phyloP scores from a whole-genome alignment of 768 basidiomycete genomes.

The Tricholoma bakamatsutake region DNA sequence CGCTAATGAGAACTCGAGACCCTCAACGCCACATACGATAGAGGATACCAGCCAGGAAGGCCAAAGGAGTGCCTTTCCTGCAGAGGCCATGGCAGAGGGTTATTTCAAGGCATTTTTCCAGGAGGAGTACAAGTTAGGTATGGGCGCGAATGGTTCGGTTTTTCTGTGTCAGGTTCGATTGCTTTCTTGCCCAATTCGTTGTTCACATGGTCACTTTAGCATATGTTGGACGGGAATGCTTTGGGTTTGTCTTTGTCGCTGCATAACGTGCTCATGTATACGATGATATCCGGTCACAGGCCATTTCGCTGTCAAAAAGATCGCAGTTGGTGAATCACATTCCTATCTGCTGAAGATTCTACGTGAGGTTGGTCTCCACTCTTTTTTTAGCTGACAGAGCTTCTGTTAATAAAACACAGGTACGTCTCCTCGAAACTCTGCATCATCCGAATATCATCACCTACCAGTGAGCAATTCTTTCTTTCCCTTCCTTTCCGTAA shows the following conservation, averaged over 20 bases:
- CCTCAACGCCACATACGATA: slow-evolving; percentile 42
- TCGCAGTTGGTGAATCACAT: slow-evolving; percentile 89
- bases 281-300: slow-evolving; percentile 30
- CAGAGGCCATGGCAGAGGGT: slow-evolving; percentile 80
- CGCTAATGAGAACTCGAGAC: slow-evolving; percentile 57
- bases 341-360: slow-evolving; percentile 79
- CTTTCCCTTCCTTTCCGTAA: background rate
- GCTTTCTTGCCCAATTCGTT: background rate
- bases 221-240: slow-evolving; percentile 67
- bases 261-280: slow-evolving; percentile 1
- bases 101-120: slow-evolving; percentile 93
- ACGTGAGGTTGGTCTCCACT: slow-evolving; percentile 48
- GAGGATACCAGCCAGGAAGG: slow-evolving; percentile 1
- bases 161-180: slow-evolving; percentile 73
- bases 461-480: slow-evolving; percentile 54
- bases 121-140: slow-evolving; percentile 83
- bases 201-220: slow-evolving; percentile 2
- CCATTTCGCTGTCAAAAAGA: slow-evolving; percentile 94
- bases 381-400: background rate
- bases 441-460: slow-evolving; percentile 93
- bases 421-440: slow-evolving; percentile 78
- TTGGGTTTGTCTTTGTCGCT: slow-evolving; percentile 45
- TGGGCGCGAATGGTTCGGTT: slow-evolving; percentile 93
- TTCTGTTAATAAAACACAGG: slow-evolving; percentile 30
- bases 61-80: slow-evolving; percentile 43